These are phyloP conservation scores for Endoconidiophora polonica DNA, from an alignment of 2,329 filamentous ascomycete genomes.

Conservation along the genomic window DNA sequence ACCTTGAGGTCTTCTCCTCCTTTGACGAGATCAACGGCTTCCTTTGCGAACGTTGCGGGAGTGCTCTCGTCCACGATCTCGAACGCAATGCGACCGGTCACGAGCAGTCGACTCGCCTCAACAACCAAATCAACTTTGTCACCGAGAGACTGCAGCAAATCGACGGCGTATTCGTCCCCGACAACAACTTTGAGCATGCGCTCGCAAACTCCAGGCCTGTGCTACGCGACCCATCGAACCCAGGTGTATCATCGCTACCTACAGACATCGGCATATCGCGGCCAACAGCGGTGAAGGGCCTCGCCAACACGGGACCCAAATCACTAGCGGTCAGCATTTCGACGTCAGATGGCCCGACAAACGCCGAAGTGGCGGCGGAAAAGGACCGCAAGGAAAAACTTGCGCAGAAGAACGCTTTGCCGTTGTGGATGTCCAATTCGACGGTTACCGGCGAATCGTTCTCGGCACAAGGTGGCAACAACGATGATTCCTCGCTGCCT, in stretches of 20 bases:
- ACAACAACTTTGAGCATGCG: conserved; percentile 56
- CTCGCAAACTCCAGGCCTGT: conserved; percentile 46
- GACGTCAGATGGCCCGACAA: conserved; percentile 45
- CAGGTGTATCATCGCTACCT: conserved; percentile 41
- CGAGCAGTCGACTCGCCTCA: conserved; percentile 56
- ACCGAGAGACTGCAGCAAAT: conserved; percentile 61
- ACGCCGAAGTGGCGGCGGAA: conserved; percentile 50
- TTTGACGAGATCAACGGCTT: conserved; percentile 51
- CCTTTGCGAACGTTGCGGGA: conserved; percentile 63
- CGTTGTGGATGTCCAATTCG: conserved; percentile 54
- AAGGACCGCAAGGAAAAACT: conserved; percentile 47
- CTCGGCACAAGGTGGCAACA: conserved; percentile 19
- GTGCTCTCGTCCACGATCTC: conserved; percentile 45
- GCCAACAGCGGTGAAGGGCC: conserved; percentile 53
- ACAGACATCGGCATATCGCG: conserved; percentile 35
- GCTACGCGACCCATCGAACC: conserved; percentile 48
- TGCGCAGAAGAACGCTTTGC: conserved; percentile 51
- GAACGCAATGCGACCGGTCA: conserved; percentile 54
- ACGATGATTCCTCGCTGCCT: conserved; percentile 18
- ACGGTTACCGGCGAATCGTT: conserved; percentile 51
- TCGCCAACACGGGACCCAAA: conserved; percentile 49
- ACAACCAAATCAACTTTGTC: conserved; percentile 65
- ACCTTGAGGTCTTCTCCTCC: conserved; percentile 73
- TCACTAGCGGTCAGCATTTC: conserved; percentile 56
- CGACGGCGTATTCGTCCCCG: conserved; percentile 56